Base-by-base conservation (phyloP, 2,329 filamentous ascomycete species). In the Sphaerulina vaccinii region DNA sequence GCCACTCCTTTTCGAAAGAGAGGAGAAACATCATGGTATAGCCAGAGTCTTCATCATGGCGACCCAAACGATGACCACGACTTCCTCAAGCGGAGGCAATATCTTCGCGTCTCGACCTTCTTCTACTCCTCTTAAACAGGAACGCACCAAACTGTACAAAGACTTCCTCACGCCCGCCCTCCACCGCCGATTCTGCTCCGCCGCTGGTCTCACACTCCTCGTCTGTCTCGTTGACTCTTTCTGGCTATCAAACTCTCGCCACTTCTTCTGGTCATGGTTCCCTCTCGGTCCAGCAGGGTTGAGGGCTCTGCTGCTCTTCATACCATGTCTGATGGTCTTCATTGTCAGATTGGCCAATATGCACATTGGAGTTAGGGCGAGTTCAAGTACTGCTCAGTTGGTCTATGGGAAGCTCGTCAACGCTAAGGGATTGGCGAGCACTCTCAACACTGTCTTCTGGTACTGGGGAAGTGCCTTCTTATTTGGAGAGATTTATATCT, bases 121-220 rank as follows among this genome's bases (percentile, higher is more conserved):
- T 24, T 24, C 51, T n/a, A 27, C 55, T 51, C 65, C 70, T 72
- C 66, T 75, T 72, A 68, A 78, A 29, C 29, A 24, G 16, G 47
- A 35, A 75, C 73, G 55, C 41, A 52, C 51, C 37, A 55, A 83
- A 76, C 78, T 80, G 70, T 95, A 96, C 73, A 87, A 90, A 77
- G 89, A 96, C 74, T 95, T 95, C 70, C 75, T 96, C 62, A 95
- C 92, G 56, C 91, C 92, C 43, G 85, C 87, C 46, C 77, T 96
- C 58, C 92, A 97, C 71, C 81, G 88, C 64, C 83, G 90, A 64
- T 97, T 96, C 72, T 86, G 87, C 42, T 85, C 84, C 57, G 90
- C 89, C 10, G 86, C 87, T 41, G 79, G 81, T 11, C 75, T 88
- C 57, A 77, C 90, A 11, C 73, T 93, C 8, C 72, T 78, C 41